Conservation (phyloP, 306 rosid genomes). For the Datisca glomerata region DNA sequence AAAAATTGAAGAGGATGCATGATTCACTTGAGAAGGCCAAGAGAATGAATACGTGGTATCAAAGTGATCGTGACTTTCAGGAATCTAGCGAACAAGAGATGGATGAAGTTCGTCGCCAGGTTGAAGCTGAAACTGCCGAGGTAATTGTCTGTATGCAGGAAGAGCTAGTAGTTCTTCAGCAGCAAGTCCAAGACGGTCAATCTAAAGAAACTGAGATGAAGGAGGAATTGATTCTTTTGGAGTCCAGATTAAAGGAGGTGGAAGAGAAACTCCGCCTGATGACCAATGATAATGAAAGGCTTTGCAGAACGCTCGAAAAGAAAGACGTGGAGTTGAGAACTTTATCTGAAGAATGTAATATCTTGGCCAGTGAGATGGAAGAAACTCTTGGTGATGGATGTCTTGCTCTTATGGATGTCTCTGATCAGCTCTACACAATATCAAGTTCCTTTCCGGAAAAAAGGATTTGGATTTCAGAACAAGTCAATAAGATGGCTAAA, state of each 20-base stretch:
- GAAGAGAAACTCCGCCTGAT: slow-evolving; percentile 31
- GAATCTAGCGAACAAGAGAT: slow-evolving; percentile 76
- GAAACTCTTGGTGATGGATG: slow-evolving; percentile 62
- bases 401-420: slow-evolving; percentile 55
- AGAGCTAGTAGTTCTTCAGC: slow-evolving; percentile 67
- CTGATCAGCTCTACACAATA: slow-evolving; percentile 46
- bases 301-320: slow-evolving; percentile 38
- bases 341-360: slow-evolving; percentile 60
- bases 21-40: slow-evolving; percentile 85
- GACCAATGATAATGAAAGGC: slow-evolving; percentile 34
- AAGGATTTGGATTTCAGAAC: slow-evolving; percentile 92
- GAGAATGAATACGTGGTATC: slow-evolving; percentile 56
- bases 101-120: slow-evolving; percentile 74
- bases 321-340: slow-evolving; percentile 39
- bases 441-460: slow-evolving; percentile 65
- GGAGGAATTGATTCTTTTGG: slow-evolving; percentile 30
- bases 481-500: slow-evolving; percentile 51
- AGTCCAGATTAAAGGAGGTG: slow-evolving; percentile 50
- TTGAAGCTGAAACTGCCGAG: slow-evolving; percentile 90
- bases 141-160: slow-evolving; percentile 93
- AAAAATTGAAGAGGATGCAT: slow-evolving; percentile 68
- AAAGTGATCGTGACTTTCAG: slow-evolving; percentile 68
- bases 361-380: slow-evolving; percentile 66
- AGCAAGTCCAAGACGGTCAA: slow-evolving; percentile 52
- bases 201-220: slow-evolving; percentile 67